Conservation (phyloP, 2,329 filamentous ascomycete genomes). For the Phyllosticta citriasiana region DNA sequence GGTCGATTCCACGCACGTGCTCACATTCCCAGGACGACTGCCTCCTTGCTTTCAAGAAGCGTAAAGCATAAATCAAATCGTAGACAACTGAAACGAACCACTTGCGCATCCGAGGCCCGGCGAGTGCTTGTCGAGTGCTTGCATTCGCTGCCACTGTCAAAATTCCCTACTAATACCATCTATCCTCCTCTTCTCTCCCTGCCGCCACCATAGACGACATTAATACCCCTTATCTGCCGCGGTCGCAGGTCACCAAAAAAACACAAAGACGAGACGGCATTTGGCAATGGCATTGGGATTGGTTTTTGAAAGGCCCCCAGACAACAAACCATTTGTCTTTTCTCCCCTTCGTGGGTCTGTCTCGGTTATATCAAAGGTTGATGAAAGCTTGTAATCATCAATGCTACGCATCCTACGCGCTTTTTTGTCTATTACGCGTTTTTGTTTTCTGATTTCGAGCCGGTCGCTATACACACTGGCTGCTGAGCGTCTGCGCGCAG, state of each 20-base stretch:
- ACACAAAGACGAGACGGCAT: neutral
- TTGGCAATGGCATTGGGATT: neutral
- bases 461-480: neutral
- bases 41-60: conserved; percentile 11
- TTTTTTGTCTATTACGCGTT: neutral
- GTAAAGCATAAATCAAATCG: neutral
- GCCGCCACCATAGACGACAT: neutral
- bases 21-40: conserved; percentile 11
- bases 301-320: neutral
- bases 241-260: neutral
- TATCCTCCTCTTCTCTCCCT: neutral
- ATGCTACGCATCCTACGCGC: neutral
- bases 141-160: neutral
- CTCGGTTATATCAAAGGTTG: neutral
- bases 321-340: neutral
- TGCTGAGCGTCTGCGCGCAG: too few relatives aligned
- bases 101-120: neutral
- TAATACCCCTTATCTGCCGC: neutral
- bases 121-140: neutral
- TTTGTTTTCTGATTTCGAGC: neutral
- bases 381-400: neutral
- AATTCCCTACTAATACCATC: neutral
- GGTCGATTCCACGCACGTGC: neutral
- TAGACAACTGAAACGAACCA: neutral
- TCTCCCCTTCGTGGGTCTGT: neutral